Percentiles rank a stretch among this genome's conserved stretches.
Conservation (phyloP, 352 stramenopile genomes). For the Pythium periplocum region DNA sequence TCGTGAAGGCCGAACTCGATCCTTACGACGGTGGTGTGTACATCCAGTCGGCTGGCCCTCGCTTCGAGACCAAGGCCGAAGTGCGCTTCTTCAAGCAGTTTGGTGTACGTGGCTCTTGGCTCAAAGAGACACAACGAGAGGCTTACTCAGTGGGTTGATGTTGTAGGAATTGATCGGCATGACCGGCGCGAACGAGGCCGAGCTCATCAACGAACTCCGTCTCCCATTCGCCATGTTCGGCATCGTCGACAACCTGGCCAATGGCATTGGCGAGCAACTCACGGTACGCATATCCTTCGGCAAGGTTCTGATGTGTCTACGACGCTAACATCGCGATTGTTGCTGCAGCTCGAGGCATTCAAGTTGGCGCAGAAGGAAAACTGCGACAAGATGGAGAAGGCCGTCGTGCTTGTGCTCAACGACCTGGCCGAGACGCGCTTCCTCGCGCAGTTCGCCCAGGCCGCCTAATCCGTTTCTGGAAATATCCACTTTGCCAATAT, state of each 20-base stretch:
- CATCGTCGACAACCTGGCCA: slow-evolving; percentile 88
- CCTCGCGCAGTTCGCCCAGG: slow-evolving; percentile 13
- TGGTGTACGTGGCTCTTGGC: slow-evolving; percentile 24
- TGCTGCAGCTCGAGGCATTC: slow-evolving; percentile 53
- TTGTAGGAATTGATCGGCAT: slow-evolving; percentile 78
- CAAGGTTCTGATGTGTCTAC: neutral
- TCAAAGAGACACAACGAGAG: too few relatives aligned
- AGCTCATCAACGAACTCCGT: slow-evolving; percentile 77
- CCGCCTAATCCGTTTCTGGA: neutral
- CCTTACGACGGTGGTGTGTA: slow-evolving; percentile 79
- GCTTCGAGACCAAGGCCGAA: slow-evolving; percentile 89
- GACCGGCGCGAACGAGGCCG: slow-evolving; percentile 85
- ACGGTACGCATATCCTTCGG: slow-evolving; percentile 26
- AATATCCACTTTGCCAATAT: too few relatives aligned
- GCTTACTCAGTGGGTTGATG: too few relatives aligned
- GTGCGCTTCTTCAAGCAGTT: slow-evolving; percentile 87
- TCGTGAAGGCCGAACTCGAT: slow-evolving; percentile 36
- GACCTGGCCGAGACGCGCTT: slow-evolving; percentile 31
- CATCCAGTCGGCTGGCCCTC: slow-evolving; percentile 77
- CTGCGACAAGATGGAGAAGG: slow-evolving; percentile 54
- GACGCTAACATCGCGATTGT: neutral
- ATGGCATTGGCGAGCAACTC: slow-evolving; percentile 75
- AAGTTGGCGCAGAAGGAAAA: slow-evolving; percentile 77
- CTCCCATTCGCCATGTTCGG: slow-evolving; percentile 83
- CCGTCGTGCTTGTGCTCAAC: slow-evolving; percentile 52